Base-by-base conservation (phyloP, 495 filamentous ascomycete genomes). In the Daldinia caldariorum region DNA sequence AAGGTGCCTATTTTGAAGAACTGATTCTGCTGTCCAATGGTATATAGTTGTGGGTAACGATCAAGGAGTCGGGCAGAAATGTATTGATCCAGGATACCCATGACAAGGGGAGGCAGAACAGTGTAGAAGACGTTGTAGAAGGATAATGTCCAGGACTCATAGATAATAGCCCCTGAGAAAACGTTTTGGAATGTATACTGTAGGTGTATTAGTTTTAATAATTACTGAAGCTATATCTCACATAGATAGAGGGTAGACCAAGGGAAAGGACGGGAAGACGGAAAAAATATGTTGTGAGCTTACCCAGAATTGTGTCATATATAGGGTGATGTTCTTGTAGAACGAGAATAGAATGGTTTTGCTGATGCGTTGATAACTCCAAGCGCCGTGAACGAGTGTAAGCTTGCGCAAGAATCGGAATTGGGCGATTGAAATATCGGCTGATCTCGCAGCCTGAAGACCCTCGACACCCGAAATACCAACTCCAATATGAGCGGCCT, bases 121-220 rank as follows among this genome's bases (percentile, higher is more conserved):
- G 96, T 98, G 81, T 97, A 99, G 78, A 99, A 91, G 79, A 99
- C 93, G 83, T 99, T 99, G 85, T 97, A 99, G 84, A 97, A 97
- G 13, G 96, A 97, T 13, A 99, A 84, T 1, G 94, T 97, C 96
- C 96, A 99, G 13, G 94, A 97, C 81, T 99, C 96, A 87, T 94
- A 97, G 77, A 99, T 99, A 72, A 98, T 93, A 78, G 97, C 89
- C 70, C 95, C 96, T 1, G 95, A 97, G 80, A 98, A 99, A 66
- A 90, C 92, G 76, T 99, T 98, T 89, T 97, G 93, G 82, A 99
- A 99, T 18, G 93, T 91, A 78, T 96, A 99, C 91, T 92, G 58
- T 16, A 47, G 32, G 51, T 34, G 31, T 16, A 70, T 89, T 77
- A 89, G 79, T 50, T 35, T 56, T 38, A 14, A 34, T 29, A n/a